Conservation (phyloP, 495 filamentous ascomycete genomes). For the Xylaria telfairii region DNA sequence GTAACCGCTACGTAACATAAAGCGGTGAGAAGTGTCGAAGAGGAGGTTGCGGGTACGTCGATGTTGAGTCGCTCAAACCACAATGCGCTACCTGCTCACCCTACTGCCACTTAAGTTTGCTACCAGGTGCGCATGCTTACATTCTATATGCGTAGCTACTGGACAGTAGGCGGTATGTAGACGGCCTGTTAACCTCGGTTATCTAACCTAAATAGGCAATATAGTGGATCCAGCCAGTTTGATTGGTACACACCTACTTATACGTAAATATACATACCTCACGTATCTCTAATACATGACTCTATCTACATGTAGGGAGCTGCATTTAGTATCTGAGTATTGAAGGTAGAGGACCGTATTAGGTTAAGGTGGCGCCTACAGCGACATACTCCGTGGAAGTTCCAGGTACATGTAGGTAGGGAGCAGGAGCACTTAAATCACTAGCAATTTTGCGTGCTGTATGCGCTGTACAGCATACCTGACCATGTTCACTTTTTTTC, state of each 20-base stretch:
- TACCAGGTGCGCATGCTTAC: too few relatives aligned
- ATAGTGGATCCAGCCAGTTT: neutral
- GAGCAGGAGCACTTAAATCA: neutral
- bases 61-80: neutral
- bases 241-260: neutral
- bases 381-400: neutral
- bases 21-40: constrained; percentile 3
- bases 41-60: constrained; percentile 6
- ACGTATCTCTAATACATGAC: neutral
- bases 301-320: neutral
- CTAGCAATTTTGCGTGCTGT: neutral
- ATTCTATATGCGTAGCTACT: too few relatives aligned
- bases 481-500: constrained; percentile 18
- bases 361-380: neutral
- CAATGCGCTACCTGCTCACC: neutral
- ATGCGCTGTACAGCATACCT: constrained; percentile 8
- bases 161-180: too few relatives aligned
- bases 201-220: neutral
- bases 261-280: neutral
- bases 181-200: neutral
- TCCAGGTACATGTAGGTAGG: neutral
- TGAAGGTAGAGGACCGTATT: neutral
- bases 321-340: neutral
- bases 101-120: too few relatives aligned
- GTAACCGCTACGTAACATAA: neutral